Conservation (phyloP, 441 rosid genomes). For the Lepidium campestre region DNA sequence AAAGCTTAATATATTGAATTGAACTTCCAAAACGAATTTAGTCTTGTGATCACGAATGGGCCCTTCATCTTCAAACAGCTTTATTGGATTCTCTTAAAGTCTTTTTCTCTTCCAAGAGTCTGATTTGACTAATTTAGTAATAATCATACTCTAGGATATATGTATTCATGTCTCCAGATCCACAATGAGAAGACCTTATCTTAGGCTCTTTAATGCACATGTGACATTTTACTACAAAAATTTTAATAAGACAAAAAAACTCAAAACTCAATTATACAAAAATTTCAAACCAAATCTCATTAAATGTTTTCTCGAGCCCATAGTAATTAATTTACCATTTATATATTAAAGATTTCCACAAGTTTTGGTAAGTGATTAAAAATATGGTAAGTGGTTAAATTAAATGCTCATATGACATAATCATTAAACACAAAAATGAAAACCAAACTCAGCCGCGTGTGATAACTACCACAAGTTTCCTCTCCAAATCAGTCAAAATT, state of each 20-base stretch:
- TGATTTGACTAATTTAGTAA: background rate
- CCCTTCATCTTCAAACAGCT: slow-evolving; percentile 7
- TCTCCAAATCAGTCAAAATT: background rate
- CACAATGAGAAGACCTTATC: background rate
- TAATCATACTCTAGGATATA: background rate
- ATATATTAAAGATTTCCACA: background rate
- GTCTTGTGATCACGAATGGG: background rate
- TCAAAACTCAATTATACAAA: background rate
- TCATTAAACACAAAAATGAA: too few relatives aligned
- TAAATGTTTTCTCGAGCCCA: background rate
- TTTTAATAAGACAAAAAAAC: background rate
- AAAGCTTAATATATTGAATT: background rate
- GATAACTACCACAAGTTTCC: background rate
- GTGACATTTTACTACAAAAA: background rate
- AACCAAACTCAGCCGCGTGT: background rate
- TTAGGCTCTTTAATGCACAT: background rate
- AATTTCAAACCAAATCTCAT: background rate
- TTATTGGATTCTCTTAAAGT: background rate
- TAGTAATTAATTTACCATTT: background rate
- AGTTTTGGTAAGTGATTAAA: too few relatives aligned
- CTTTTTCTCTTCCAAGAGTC: background rate
- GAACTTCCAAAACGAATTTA: slow-evolving; percentile 14
- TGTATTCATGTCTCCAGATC: background rate
- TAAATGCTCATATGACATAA: too few relatives aligned
- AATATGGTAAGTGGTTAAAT: too few relatives aligned